Conservation (phyloP, 2,329 filamentous ascomycete genomes). For the Exophiala spinifera region DNA sequence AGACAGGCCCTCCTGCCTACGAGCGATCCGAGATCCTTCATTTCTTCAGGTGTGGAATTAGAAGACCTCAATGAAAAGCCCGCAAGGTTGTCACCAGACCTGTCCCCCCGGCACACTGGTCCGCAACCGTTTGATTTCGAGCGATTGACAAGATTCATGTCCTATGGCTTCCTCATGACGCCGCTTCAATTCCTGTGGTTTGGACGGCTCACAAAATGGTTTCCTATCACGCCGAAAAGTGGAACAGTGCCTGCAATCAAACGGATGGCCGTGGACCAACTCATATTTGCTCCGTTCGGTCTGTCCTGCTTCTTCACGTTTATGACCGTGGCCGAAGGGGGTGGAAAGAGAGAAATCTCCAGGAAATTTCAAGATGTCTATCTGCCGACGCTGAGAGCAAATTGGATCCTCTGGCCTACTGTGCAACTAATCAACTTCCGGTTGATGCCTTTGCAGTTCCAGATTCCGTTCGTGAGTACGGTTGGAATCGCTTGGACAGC, state of each 20-base stretch:
- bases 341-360: constrained; percentile 72
- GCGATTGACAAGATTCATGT: constrained; percentile 90
- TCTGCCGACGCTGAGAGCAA: constrained; percentile 88
- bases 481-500: constrained; percentile 97
- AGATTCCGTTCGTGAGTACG: constrained; percentile 94
- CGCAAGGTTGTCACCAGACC: constrained; percentile 61
- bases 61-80: constrained; percentile 82
- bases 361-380: constrained; percentile 93
- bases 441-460: constrained; percentile 89
- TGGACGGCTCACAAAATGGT: constrained; percentile 72
- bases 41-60: constrained; percentile 71
- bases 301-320: constrained; percentile 87
- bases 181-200: constrained; percentile 97
- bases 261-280: constrained; percentile 86
- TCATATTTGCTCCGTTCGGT: constrained; percentile 87
- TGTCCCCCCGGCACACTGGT: constrained; percentile 60
- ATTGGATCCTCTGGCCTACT: constrained; percentile 90
- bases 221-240: constrained; percentile 77
- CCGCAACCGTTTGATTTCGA: constrained; percentile 94
- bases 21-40: constrained; percentile 54
- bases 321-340: constrained; percentile 95
- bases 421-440: constrained; percentile 98
- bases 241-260: constrained; percentile 78
- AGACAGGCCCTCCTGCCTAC: constrained; percentile 58
- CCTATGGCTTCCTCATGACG: constrained; percentile 94